Base-by-base conservation (phyloP, 306 rosid genomes). In the Prunus mira region DNA sequence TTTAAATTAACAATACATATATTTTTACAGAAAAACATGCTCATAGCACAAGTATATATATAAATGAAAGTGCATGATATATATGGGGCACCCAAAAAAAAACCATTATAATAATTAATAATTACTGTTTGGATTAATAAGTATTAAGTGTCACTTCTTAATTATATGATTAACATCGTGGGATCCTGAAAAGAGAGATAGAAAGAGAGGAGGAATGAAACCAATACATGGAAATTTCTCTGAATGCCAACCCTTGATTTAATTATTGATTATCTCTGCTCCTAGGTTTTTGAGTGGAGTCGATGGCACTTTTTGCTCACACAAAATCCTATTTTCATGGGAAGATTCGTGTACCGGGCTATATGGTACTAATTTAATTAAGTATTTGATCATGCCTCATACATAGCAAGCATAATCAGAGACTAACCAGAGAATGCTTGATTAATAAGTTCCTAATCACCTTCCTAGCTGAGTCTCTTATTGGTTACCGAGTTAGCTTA, bases 361-460 rank as follows among this genome's bases (percentile, higher is more conserved):
- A 0, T 5, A 12, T 11, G 18, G 3, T 61, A 27, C 32, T 61
- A 58, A 14, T 58, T 58, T 13, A 58, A 24, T 58, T 24, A 24
- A 58, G 18, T 10, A 58, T 10, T 5, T 3, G 25, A 38, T 38
- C 9, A 8, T 47, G 17, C 51, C 51, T 51, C 56, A 5, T 17
- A 4, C 3, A 11, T 62, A 15, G 67, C 43, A 27, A 62, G 12
- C 67, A 64, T 34, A 64, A 64, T 41, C 15, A 62, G 67, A 72
- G 54, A 56, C 56, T 20, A 72, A 57, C 55, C 50, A 38, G 67
- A 41, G 52, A 71, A 55, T 55, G 34, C 65, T 55, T 55, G 22
- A 34, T 43, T 5, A 60, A 5, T 72, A 57, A 41, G 76, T 58
- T 25, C 67, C 56, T 73, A 45, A 60, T 73, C 68, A 72, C 76